phyloP scores from a whole-genome alignment of 1,284 basidiomycete genomes.

The Exsudoporus floridanus region DNA sequence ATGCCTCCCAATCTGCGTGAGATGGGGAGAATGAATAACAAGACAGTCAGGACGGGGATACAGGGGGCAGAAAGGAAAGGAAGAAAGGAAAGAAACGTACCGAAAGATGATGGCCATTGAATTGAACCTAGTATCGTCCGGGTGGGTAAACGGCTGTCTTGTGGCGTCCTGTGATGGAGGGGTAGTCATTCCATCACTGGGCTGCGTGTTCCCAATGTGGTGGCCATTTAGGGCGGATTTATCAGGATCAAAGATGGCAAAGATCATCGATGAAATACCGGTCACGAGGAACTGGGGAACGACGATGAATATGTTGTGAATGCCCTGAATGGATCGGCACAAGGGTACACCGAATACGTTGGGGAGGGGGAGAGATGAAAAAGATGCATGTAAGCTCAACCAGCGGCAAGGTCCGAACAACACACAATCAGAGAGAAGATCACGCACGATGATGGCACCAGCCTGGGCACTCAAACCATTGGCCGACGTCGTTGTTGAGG shows the following conservation, averaged over 20 bases:
- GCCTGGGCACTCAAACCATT: conserved; percentile 70
- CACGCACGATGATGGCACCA: conserved; percentile 81
- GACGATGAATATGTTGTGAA: conserved; percentile 90
- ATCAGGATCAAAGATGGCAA: conserved; percentile 61
- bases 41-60: background rate
- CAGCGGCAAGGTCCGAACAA: background rate
- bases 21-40: background rate
- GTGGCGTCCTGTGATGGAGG: conserved; percentile 11
- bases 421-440: conserved; percentile 2
- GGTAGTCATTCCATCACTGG: conserved; percentile 28
- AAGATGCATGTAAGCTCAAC: background rate
- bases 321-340: conserved; percentile 54
- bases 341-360: background rate
- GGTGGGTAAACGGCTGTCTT: conserved; percentile 7
- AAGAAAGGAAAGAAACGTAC: conserved; percentile 36
- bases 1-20: conserved; percentile 65
- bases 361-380: background rate
- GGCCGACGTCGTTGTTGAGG: conserved; percentile 12
- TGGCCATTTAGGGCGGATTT: conserved; percentile 47
- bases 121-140: conserved; percentile 43
- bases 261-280: conserved; percentile 63
- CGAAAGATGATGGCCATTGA: conserved; percentile 79
- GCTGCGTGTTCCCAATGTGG: conserved; percentile 35
- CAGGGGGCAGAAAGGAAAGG: too few species aligned
- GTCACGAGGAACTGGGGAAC: conserved; percentile 72